A percentile compares a stretch with the other conserved stretches of the same genome.
phyloP scores from a whole-genome alignment of 768 basidiomycete species.

The Naematelia aurantialba region DNA sequence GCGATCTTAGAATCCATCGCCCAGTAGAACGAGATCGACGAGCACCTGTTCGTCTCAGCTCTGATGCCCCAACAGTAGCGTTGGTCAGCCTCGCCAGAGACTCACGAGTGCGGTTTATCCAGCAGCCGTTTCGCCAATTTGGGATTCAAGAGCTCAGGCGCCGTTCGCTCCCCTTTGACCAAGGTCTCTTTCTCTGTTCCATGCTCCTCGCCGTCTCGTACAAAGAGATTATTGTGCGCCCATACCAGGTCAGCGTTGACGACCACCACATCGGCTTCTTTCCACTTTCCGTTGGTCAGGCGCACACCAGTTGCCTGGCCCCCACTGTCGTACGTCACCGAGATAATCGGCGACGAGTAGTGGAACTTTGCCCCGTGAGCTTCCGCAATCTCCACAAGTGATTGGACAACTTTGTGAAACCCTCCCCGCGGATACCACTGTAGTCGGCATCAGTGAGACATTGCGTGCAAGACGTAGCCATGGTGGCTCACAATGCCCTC shows the following conservation, averaged over 20 bases:
- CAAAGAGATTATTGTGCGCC: conserved; percentile 52
- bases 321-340: conserved; percentile 42
- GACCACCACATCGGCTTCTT: conserved; percentile 50
- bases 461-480: not conserved
- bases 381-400: conserved; percentile 49
- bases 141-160: conserved; percentile 29
- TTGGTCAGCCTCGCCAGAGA: not conserved
- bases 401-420: conserved; percentile 46
- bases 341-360: conserved; percentile 48
- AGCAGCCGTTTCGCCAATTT: conserved; percentile 31
- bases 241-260: conserved; percentile 54
- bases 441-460: conserved; percentile 2
- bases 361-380: conserved; percentile 49
- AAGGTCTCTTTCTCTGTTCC: not conserved
- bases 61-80: too few relatives aligned
- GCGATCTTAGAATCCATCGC: conserved; percentile 49
- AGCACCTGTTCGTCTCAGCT: conserved; percentile 42
- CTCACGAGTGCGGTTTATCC: conserved; percentile 44
- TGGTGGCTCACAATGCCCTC: conserved; percentile 49
- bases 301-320: conserved; percentile 49
- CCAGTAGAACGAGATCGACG: conserved; percentile 54
- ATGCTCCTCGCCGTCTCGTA: conserved; percentile 12
- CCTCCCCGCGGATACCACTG: conserved; percentile 48
- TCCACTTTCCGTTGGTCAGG: conserved; percentile 42
- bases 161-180: conserved; percentile 1